These are phyloP conservation scores for Chaetomium strumarium DNA, from an alignment of 2,329 filamentous ascomycete genomes.

Conservation along the genomic window DNA sequence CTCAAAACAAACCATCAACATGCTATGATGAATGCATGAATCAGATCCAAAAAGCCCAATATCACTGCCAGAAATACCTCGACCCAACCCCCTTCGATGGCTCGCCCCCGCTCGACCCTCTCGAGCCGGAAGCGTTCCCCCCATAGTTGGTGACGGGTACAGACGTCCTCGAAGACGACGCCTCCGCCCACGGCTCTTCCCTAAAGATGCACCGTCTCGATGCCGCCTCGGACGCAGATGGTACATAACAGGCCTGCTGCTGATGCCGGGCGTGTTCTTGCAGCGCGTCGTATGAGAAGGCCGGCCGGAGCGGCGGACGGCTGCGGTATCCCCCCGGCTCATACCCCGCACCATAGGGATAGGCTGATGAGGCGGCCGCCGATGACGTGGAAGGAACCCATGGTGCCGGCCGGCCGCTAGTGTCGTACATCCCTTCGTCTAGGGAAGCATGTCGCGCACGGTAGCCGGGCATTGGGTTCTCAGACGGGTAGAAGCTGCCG, in stretches of 20 bases:
- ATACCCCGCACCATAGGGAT: background rate
- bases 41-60: no score
- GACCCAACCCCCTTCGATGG: conserved; percentile 2
- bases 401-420: background rate
- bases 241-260: background rate
- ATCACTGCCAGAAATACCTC: conserved; percentile 22
- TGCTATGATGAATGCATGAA: no score
- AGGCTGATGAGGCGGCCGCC: background rate
- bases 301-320: conserved; percentile 10
- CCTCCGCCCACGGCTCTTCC: background rate
- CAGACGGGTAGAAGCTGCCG: background rate
- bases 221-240: background rate
- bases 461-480: conserved; percentile 5
- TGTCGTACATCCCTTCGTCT: conserved; percentile 17
- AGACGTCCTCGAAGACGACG: background rate
- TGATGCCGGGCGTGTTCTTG: conserved; percentile 11
- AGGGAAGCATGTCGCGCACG: conserved; percentile 17
- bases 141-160: background rate
- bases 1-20: no score
- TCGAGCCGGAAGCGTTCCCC: background rate
- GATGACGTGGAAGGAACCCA: background rate
- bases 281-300: conserved; percentile 15
- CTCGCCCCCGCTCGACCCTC: conserved; percentile 9
- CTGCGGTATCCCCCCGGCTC: background rate
- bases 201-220: background rate